These are phyloP conservation scores for Xerocomellus dryophilus DNA, from an alignment of 768 basidiomycete species.

Conservation along the genomic window DNA sequence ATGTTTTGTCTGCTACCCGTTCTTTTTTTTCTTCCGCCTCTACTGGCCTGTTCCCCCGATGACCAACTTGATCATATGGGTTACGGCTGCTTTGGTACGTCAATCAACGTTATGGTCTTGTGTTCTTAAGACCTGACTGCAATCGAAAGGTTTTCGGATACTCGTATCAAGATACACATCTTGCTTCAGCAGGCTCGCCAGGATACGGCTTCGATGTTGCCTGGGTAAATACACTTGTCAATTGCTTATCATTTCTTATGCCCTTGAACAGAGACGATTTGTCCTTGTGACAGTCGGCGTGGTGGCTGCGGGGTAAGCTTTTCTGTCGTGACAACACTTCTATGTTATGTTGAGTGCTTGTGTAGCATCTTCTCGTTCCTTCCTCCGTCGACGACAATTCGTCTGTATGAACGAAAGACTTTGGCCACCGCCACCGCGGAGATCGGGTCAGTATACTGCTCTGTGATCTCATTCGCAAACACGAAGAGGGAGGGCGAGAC, in stretches of 20 bases:
- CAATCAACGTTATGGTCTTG: neutral
- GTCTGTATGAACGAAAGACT: constrained; percentile 66
- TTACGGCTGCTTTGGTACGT: constrained; percentile 58
- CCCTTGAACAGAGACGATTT: constrained; percentile 51
- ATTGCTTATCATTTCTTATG: neutral
- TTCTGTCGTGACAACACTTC: neutral
- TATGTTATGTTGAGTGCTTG: constrained; percentile 4
- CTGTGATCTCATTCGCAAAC: constrained; percentile 70
- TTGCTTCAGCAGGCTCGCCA: constrained; percentile 45
- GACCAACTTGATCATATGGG: constrained; percentile 66
- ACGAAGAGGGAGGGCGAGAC: constrained; percentile 49
- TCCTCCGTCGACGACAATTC: constrained; percentile 73
- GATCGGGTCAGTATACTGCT: constrained; percentile 71
- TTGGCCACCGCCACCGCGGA: constrained; percentile 67
- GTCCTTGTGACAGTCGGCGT: constrained; percentile 71
- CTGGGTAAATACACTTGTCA: constrained; percentile 48
- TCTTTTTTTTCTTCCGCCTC: constrained; percentile 66
- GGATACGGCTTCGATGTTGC: constrained; percentile 66
- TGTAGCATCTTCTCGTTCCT: constrained; percentile 64
- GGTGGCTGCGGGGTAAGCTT: constrained; percentile 66
- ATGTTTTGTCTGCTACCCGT: constrained; percentile 65
- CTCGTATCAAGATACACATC: constrained; percentile 63
- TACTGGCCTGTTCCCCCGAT: constrained; percentile 74
- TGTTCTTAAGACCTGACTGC: neutral
- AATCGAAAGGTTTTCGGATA: constrained; percentile 60